Conservation (phyloP, 2,329 filamentous ascomycete genomes). For the Pseudocercospora musae region DNA sequence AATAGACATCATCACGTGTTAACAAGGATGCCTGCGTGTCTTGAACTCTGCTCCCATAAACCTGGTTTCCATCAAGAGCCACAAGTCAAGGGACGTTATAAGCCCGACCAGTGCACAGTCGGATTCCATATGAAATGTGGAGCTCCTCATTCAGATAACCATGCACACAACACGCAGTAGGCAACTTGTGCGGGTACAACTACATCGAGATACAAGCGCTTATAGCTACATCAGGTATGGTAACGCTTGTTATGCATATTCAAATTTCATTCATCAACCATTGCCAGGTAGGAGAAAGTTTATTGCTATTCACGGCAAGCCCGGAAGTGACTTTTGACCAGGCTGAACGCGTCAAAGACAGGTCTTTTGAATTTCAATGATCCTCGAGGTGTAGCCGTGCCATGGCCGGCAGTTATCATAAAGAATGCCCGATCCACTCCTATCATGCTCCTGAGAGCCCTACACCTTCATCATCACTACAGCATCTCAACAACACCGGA, state of each 20-base stretch:
- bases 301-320: not conserved
- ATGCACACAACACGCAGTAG: not conserved
- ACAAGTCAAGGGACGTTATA: not conserved
- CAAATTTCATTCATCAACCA: too few species aligned
- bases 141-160: not conserved
- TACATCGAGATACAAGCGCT: not conserved
- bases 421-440: not conserved
- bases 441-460: too few species aligned
- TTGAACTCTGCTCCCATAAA: not conserved
- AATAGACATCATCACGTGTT: not conserved
- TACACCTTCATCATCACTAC: too few species aligned
- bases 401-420: not conserved
- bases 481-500: not conserved
- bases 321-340: not conserved
- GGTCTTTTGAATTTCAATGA: not conserved
- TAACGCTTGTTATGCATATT: not conserved
- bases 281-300: not conserved
- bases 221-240: not conserved
- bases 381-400: not conserved
- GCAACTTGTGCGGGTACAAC: not conserved
- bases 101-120: not conserved
- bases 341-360: not conserved
- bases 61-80: conserved; percentile 4
- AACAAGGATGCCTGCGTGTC: not conserved
- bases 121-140: not conserved